These are phyloP conservation scores for Fermentozyma sake DNA, from an alignment of 1,139 yeast species.

Conservation along the genomic window DNA sequence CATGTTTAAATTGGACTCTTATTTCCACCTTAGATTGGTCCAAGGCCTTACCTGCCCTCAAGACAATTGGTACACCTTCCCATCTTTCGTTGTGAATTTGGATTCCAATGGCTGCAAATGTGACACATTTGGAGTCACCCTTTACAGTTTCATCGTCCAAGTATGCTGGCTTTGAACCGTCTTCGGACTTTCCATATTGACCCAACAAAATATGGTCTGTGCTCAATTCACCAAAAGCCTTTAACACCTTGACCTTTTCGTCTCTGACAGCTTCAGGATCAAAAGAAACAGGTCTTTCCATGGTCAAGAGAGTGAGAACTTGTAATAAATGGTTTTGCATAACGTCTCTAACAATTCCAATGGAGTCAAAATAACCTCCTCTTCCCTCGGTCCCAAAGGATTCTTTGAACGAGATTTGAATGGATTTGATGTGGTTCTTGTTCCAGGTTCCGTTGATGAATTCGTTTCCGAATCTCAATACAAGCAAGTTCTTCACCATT, in stretches of 20 bases:
- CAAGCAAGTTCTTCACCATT: conserved; percentile 90
- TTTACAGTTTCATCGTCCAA: conserved; percentile 91
- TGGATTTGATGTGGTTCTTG: conserved; percentile 66
- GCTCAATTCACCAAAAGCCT: conserved; percentile 70
- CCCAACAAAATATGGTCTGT: conserved; percentile 71
- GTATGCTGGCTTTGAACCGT: conserved; percentile 87
- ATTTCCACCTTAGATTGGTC: conserved; percentile 92
- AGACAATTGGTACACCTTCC: conserved; percentile 95
- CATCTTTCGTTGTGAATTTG: conserved; percentile 88
- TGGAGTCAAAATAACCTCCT: conserved; percentile 94
- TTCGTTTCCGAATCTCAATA: conserved; percentile 85
- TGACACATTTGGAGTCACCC: conserved; percentile 76
- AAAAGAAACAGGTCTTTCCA: conserved; percentile 91
- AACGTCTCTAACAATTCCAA: conserved; percentile 96
- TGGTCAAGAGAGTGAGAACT: conserved; percentile 83
- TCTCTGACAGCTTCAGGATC: conserved; percentile 93
- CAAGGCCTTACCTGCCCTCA: conserved; percentile 95
- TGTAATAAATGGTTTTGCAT: conserved; percentile 97
- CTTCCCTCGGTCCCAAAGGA: conserved; percentile 98
- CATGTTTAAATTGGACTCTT: conserved; percentile 86
- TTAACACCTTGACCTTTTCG: conserved; percentile 89
- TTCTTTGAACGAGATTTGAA: conserved; percentile 92
- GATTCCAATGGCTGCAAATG: conserved; percentile 83
- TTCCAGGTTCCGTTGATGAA: conserved; percentile 86
- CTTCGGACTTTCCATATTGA: conserved; percentile 79